Evolutionary conservation across 2,329 filamentous ascomycete species (phyloP).

Genomic region (Juglanconis juglandina): DNA sequence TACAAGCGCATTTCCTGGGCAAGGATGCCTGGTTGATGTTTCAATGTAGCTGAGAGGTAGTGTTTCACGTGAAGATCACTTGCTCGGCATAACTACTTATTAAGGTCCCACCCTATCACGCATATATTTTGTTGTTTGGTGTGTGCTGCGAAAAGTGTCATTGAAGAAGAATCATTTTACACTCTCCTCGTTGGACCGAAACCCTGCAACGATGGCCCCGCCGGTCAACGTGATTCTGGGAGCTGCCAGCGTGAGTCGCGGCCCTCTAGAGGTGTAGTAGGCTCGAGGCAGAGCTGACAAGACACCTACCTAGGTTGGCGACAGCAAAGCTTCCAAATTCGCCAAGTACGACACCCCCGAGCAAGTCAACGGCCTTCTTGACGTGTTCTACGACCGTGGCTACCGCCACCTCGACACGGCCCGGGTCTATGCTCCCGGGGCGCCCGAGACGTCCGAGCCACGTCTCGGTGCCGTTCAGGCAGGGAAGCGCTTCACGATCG

Average conservation of each 20-base stretch:
- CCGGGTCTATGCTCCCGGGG: constrained; percentile 28
- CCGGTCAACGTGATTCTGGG: background rate
- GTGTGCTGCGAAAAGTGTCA: no score
- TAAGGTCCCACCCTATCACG: no score
- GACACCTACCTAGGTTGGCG: constrained; percentile 15
- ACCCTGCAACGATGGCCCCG: background rate
- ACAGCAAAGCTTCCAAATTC: constrained; percentile 4
- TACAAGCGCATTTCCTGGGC: no score
- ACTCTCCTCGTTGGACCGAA: no score
- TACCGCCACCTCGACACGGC: constrained; percentile 30
- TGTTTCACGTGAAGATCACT: no score
- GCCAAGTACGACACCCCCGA: constrained; percentile 19
- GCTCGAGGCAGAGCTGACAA: background rate
- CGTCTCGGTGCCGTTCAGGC: constrained; percentile 28
- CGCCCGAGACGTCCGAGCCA: constrained; percentile 28
- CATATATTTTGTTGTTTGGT: no score
- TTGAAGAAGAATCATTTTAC: no score
- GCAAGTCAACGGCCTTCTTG: constrained; percentile 24
- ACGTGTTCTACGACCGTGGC: constrained; percentile 25
- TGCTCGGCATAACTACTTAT: no score
- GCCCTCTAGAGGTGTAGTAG: background rate
- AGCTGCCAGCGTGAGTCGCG: background rate
- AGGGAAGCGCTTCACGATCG: constrained; percentile 29
- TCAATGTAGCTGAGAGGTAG: no score
- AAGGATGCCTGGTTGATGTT: no score